Evolutionary conservation across 176 grass and related monocot genomes (phyloP).

Genomic region (Oryza coarctata): DNA sequence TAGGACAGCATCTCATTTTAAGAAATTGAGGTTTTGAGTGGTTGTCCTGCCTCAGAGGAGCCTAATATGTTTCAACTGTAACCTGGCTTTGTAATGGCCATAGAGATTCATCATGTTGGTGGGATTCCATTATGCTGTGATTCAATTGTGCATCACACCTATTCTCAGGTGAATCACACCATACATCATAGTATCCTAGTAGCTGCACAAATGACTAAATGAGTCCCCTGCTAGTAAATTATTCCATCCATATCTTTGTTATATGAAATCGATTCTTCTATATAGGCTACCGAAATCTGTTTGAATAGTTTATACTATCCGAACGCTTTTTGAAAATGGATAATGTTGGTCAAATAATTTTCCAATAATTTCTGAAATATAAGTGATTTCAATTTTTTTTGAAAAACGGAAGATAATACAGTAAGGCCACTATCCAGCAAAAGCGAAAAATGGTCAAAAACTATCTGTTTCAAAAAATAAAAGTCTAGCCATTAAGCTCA

Average conservation of each 20-base stretch:
- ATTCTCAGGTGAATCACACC: neutral
- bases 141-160: neutral
- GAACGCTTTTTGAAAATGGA: no score
- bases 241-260: slow-evolving; percentile 12
- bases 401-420: no score
- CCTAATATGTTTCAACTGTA: slow-evolving; percentile 6
- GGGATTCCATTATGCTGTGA: neutral
- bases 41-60: neutral
- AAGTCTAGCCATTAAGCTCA: no score
- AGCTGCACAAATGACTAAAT: neutral
- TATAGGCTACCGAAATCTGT: neutral
- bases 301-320: no score
- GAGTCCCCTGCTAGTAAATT: neutral
- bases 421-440: no score
- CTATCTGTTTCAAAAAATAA: no score
- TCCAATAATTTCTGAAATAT: no score
- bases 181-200: slow-evolving; percentile 7
- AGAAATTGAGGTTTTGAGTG: slow-evolving; percentile 5
- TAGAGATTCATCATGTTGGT: neutral
- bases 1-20: neutral
- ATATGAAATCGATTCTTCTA: neutral
- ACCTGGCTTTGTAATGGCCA: slow-evolving; percentile 9
- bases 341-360: no score
- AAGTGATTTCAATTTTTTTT: no score
- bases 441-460: no score